phyloP scores from a whole-genome alignment of 1,139 yeast genomes.

The Pichia sp. region DNA sequence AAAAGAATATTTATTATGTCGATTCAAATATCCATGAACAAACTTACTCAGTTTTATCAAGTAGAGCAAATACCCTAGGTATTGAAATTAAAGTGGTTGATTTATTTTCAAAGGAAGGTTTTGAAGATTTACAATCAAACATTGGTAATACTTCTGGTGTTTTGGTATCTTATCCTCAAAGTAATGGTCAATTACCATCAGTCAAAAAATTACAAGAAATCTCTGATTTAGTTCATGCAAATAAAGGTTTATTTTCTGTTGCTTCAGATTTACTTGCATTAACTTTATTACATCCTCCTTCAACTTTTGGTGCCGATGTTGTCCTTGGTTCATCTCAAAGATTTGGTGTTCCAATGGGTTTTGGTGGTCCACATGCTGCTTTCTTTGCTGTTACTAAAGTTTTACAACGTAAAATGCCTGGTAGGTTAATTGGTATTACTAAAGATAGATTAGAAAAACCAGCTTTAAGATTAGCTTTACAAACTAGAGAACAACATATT shows the following conservation, averaged over 20 bases:
- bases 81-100: constrained; percentile 61
- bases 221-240: constrained; percentile 59
- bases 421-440: constrained; percentile 88
- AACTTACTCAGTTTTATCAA: constrained; percentile 68
- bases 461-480: constrained; percentile 88
- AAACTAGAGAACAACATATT: constrained; percentile 97
- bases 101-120: constrained; percentile 41
- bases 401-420: constrained; percentile 90
- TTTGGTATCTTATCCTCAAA: constrained; percentile 83
- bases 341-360: constrained; percentile 96
- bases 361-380: constrained; percentile 99
- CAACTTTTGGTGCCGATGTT: constrained; percentile 84
- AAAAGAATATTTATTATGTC: constrained; percentile 62
- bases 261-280: constrained; percentile 89
- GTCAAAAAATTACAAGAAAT: constrained; percentile 44
- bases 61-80: constrained; percentile 73
- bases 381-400: constrained; percentile 80
- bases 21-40: constrained; percentile 80
- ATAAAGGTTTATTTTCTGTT: constrained; percentile 72
- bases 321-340: constrained; percentile 92
- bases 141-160: constrained; percentile 63
- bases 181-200: constrained; percentile 67
- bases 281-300: constrained; percentile 79
- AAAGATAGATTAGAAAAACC: constrained; percentile 86
- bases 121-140: constrained; percentile 35